phyloP scores from a whole-genome alignment of 2,329 filamentous ascomycete species.

The Exophiala spinifera region DNA sequence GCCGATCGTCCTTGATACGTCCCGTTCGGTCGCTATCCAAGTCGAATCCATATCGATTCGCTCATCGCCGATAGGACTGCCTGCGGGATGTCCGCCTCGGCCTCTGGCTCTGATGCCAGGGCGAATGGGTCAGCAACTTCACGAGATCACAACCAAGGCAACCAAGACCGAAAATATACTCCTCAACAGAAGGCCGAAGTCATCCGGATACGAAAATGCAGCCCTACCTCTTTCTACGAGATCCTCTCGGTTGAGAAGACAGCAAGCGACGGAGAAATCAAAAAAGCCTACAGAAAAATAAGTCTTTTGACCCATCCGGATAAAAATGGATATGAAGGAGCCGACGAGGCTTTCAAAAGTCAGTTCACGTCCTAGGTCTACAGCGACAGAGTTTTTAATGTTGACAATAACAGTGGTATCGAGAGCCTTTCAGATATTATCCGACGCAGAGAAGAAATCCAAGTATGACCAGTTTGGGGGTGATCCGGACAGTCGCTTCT shows the following conservation, averaged over 20 bases:
- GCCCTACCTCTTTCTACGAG: conserved; percentile 88
- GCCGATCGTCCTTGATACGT: neutral
- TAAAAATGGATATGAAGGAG: conserved; percentile 94
- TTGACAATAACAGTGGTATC: conserved; percentile 66
- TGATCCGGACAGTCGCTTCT: conserved; percentile 84
- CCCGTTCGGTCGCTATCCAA: neutral
- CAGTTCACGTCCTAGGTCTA: conserved; percentile 32
- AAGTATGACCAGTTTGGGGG: conserved; percentile 87
- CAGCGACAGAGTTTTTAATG: neutral
- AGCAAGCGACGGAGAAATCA: conserved; percentile 77
- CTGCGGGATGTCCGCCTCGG: conserved; percentile 39
- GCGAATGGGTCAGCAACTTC: conserved; percentile 42
- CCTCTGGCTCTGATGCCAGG: conserved; percentile 45
- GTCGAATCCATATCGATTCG: neutral
- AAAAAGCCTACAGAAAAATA: conserved; percentile 95
- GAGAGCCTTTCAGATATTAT: conserved; percentile 86
- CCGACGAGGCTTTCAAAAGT: conserved; percentile 97
- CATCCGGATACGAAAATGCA: conserved; percentile 79
- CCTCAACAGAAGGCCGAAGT: conserved; percentile 89
- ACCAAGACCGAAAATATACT: conserved; percentile 65
- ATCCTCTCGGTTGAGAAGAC: conserved; percentile 74
- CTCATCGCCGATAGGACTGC: neutral
- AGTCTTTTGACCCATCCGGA: conserved; percentile 94
- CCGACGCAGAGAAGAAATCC: conserved; percentile 87
- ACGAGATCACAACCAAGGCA: conserved; percentile 50